Conservation (phyloP, 768 basidiomycete genomes). For the Amylocystis lapponica region DNA sequence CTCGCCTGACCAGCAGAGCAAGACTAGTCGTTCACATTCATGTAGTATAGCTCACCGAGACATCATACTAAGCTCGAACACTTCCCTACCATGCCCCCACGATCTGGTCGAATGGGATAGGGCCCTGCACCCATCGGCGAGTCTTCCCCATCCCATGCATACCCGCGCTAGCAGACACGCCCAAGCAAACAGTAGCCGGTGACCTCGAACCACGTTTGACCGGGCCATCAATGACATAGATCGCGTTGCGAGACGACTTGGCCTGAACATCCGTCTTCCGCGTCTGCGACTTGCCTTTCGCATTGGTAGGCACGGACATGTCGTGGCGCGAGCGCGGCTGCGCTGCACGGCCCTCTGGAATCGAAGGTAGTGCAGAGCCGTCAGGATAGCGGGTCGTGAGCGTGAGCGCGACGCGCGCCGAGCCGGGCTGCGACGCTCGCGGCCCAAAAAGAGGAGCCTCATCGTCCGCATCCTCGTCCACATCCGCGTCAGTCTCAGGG, state of each 20-base stretch:
- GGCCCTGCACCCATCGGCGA: slow-evolving; percentile 13
- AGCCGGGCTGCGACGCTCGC: background rate
- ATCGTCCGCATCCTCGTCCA: slow-evolving; percentile 11
- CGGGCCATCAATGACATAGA: slow-evolving; percentile 1
- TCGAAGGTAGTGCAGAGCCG: background rate
- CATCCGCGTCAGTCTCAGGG: slow-evolving; percentile 23
- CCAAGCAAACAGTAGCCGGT: slow-evolving; percentile 2
- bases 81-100: background rate
- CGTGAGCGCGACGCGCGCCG: background rate
- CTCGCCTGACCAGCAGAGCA: no score
- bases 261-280: background rate
- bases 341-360: background rate
- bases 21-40: no score
- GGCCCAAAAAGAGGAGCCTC: slow-evolving; percentile 9
- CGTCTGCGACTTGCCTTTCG: background rate
- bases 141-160: slow-evolving; percentile 10
- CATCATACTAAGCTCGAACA: no score
- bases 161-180: slow-evolving; percentile 12
- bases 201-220: background rate
- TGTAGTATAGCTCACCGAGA: no score
- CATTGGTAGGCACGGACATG: no score
- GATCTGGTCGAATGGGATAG: slow-evolving; percentile 11
- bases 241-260: background rate
- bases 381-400: slow-evolving; percentile 1
- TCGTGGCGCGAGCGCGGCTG: background rate